Percentiles rank a stretch among this genome's conserved stretches.
Evolutionary conservation across 106 monocot species (phyloP).

Genomic region (Vanilla planifolia): DNA sequence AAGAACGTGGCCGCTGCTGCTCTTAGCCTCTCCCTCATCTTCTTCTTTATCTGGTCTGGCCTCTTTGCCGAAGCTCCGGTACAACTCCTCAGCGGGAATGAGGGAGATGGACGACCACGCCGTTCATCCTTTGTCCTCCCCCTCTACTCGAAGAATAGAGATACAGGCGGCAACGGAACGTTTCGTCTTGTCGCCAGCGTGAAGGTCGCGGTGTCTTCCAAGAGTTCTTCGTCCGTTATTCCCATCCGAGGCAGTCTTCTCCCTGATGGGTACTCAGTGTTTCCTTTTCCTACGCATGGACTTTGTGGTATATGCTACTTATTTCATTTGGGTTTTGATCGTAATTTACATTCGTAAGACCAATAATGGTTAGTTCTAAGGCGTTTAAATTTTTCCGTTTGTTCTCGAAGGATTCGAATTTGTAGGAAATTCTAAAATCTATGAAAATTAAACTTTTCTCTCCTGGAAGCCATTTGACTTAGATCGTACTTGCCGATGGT

Average conservation of each 20-base stretch:
- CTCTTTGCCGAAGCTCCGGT: constrained; percentile 18
- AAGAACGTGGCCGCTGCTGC: constrained; percentile 10
- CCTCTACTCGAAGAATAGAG: constrained; percentile 29
- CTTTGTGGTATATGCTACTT: no score
- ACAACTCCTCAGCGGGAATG: constrained; percentile 8
- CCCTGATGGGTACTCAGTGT: constrained; percentile 25
- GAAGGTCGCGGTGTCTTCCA: constrained; percentile 11
- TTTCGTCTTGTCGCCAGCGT: not conserved
- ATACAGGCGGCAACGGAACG: constrained; percentile 1
- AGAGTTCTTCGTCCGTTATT: constrained; percentile 19
- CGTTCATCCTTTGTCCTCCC: constrained; percentile 23
- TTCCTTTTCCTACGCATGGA: not conserved
- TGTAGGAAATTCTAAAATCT: no score
- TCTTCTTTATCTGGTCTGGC: constrained; percentile 13
- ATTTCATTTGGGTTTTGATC: no score
- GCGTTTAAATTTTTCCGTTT: no score
- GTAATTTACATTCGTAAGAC: no score
- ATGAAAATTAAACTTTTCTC: no score
- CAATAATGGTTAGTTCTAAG: no score
- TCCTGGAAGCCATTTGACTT: no score
- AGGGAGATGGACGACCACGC: constrained; percentile 9
- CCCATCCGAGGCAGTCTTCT: constrained; percentile 27
- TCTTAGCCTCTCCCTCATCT: constrained; percentile 15
- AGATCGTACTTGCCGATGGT: no score
- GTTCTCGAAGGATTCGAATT: no score